Base-by-base conservation (phyloP, 2,329 filamentous ascomycete genomes). In the Nemania bipapillata region DNA sequence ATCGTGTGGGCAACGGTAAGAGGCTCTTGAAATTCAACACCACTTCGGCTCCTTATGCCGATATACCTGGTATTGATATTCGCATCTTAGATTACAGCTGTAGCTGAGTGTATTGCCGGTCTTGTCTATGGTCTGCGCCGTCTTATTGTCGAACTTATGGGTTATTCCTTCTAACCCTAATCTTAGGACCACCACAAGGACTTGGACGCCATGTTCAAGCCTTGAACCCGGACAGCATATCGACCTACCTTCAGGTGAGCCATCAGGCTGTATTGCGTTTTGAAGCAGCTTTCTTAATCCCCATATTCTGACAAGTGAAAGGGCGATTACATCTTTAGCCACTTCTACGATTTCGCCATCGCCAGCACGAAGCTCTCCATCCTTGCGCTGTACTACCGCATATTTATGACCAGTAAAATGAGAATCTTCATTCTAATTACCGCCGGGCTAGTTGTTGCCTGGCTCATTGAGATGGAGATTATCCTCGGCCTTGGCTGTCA, bases 261-360 rank as follows among this genome's bases (percentile, higher is more conserved):
- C 1, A n/a, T 12, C 17, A 3, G 35, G 0, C 5, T 49, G 2
- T 15, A 11, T n/a, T n/a, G 6, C 9, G 6, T 2, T 11, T 11
- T 9, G 15, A 1, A n/a, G 35, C 17, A 26, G 3, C 17, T 40
- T 11, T 15, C 6, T n/a, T 24, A n/a, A 7, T 9, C n/a, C 11
- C 8, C n/a, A 15, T 54, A 70, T 37, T 56, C 60, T 61, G 9
- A 76, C 30, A 15, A 1, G 30, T 24, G 20, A 22, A 45, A 77
- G 75, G 75, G 74, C 52, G 74, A 74, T 54, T 77, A 77, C 54
- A 74, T 77, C 28, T 74, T 76, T 56, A 76, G 72, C 40, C 75
- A 77, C 53, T 73, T 76, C 52, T 77, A 77, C 58, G 70, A 76
- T 32, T 65, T 74, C 32, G 74, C 75, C 22, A 75, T 77, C 53